Percentiles rank a stretch among this genome's conserved stretches.
phyloP scores from a whole-genome alignment of 108 stramenopile genomes.

The Cafeteria roenbergensis region DNA sequence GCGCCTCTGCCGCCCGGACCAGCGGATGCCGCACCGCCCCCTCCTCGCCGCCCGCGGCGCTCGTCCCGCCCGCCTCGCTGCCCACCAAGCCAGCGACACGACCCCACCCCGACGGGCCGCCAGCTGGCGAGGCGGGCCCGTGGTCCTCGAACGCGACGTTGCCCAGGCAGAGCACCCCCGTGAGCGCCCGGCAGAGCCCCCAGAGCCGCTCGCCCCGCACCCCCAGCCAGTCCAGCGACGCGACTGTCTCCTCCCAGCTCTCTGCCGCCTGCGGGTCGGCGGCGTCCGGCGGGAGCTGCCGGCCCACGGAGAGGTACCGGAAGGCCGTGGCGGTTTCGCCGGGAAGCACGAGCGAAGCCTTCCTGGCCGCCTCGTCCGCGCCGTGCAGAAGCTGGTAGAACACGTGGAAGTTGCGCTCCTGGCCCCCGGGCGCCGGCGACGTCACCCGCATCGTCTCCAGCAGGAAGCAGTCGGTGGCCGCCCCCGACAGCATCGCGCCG shows the following conservation, averaged over 20 bases:
- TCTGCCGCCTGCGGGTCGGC: slow-evolving; percentile 1
- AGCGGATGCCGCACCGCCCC: slow-evolving; percentile 15
- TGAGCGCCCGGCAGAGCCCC: slow-evolving; percentile 8
- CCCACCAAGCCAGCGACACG: background rate
- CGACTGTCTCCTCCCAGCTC: slow-evolving; percentile 10
- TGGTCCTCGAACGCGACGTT: slow-evolving; percentile 17
- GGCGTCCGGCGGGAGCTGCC: background rate
- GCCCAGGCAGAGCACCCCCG: slow-evolving; percentile 28
- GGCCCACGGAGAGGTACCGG: background rate
- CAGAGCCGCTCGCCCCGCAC: background rate
- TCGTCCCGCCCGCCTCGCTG: background rate
- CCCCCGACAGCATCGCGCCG: slow-evolving; percentile 3
- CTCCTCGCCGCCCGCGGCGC: background rate
- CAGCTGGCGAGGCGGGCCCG: background rate
- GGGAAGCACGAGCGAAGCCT: slow-evolving; percentile 35
- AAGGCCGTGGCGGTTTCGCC: slow-evolving; percentile 23
- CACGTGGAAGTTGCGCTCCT: slow-evolving; percentile 49
- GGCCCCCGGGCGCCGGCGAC: slow-evolving; percentile 27
- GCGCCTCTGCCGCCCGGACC: slow-evolving; percentile 47
- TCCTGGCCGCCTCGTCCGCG: slow-evolving; percentile 12
- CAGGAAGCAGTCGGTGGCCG: slow-evolving; percentile 41
- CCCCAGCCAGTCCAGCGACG: slow-evolving; percentile 18
- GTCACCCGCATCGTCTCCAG: slow-evolving; percentile 44
- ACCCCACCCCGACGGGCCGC: background rate
- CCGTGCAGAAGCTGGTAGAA: slow-evolving; percentile 47